Percentiles rank a stretch among this genome's conserved stretches.
Evolutionary conservation across 1,139 yeast species (phyloP).

Genomic region (Candida sp.): DNA sequence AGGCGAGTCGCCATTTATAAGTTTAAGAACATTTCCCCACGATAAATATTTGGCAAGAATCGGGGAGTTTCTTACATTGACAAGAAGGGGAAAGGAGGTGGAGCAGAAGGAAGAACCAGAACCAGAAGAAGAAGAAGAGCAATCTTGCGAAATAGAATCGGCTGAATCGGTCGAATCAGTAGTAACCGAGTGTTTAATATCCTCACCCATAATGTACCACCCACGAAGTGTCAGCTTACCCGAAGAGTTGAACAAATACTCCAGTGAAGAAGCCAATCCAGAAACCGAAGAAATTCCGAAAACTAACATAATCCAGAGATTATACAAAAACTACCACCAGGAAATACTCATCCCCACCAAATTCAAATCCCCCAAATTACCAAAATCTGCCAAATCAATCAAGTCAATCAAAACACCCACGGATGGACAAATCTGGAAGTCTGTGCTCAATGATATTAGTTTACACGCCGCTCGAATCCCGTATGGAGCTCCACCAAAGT

Average conservation of each 20-base stretch:
- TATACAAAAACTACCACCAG: neutral
- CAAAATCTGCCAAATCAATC: neutral
- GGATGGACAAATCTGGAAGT: slow-evolving; percentile 27
- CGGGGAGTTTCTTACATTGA: slow-evolving; percentile 16
- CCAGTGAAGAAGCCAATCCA: neutral
- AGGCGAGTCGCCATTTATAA: slow-evolving; percentile 32
- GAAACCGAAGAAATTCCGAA: neutral
- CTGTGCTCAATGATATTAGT: slow-evolving; percentile 44
- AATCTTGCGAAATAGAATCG: slow-evolving; percentile 1
- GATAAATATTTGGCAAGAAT: slow-evolving; percentile 19
- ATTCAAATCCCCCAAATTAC: neutral
- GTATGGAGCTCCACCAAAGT: slow-evolving; percentile 31
- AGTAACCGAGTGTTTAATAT: slow-evolving; percentile 2
- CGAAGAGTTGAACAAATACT: neutral
- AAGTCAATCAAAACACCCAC: slow-evolving; percentile 1
- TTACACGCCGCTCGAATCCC: slow-evolving; percentile 51
- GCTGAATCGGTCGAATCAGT: neutral
- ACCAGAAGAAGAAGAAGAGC: slow-evolving; percentile 1
- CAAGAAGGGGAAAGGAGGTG: slow-evolving; percentile 1
- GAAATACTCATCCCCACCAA: neutral
- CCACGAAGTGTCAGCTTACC: neutral
- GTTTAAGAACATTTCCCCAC: slow-evolving; percentile 31
- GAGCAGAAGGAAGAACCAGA: neutral
- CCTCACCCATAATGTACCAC: slow-evolving; percentile 6
- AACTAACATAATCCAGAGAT: neutral